These are phyloP conservation scores for Sisymbrium altissimum DNA, from an alignment of 345 rosid genomes.

Conservation along the genomic window DNA sequence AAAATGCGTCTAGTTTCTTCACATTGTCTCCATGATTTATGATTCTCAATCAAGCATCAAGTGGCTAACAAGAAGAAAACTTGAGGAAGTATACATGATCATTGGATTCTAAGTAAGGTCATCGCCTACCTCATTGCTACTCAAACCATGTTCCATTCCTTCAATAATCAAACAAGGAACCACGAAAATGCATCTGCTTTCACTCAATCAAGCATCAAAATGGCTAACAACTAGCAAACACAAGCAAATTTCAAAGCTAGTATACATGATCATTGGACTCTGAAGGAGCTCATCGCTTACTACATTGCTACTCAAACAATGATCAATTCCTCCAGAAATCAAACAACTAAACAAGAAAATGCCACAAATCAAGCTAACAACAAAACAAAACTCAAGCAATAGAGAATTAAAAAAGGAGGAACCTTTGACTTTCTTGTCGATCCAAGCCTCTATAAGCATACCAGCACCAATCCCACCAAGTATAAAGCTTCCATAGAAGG, in stretches of 20 bases:
- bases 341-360: neutral
- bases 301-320: neutral
- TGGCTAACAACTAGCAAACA: neutral
- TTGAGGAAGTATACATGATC: neutral
- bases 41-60: neutral
- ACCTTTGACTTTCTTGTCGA: slow-evolving; percentile 67
- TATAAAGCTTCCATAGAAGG: slow-evolving; percentile 69
- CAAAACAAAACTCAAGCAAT: neutral
- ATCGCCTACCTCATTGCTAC: neutral
- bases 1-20: neutral
- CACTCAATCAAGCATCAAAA: neutral
- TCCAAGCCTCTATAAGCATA: slow-evolving; percentile 80
- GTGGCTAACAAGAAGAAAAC: neutral
- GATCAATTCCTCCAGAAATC: neutral
- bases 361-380: neutral
- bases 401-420: neutral
- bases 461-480: slow-evolving; percentile 89
- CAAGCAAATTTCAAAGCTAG: neutral
- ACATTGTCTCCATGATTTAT: too few species aligned
- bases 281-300: neutral
- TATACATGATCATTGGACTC: neutral
- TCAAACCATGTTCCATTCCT: neutral
- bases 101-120: too few species aligned
- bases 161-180: neutral
- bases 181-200: neutral